A percentile compares a stretch with the other conserved stretches of the same genome.
Evolutionary conservation across 1,284 basidiomycete species (phyloP).

Genomic region (Ceratobasidium theobromae): DNA sequence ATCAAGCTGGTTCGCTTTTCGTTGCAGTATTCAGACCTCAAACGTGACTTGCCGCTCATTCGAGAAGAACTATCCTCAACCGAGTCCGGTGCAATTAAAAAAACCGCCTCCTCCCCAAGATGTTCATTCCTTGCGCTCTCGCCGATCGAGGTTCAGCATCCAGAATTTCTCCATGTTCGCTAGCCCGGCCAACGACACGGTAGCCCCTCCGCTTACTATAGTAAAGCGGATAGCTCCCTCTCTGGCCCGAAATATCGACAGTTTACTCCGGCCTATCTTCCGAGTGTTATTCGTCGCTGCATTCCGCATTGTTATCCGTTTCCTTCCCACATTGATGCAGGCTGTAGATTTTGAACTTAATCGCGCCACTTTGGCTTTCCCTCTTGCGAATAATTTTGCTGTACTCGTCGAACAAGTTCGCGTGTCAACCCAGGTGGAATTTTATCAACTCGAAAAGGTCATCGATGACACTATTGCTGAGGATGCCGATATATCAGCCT

Average conservation of each 20-base stretch:
- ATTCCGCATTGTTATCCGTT: slow-evolving; percentile 56
- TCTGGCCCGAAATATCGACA: slow-evolving; percentile 28
- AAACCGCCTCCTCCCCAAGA: background rate
- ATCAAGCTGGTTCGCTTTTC: slow-evolving; percentile 30
- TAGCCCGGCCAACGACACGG: slow-evolving; percentile 19
- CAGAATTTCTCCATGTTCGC: slow-evolving; percentile 31
- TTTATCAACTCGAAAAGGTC: slow-evolving; percentile 51
- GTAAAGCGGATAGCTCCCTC: slow-evolving; percentile 32
- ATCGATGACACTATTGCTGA: slow-evolving; percentile 30
- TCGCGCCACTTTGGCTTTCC: slow-evolving; percentile 53
- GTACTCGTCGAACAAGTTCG: slow-evolving; percentile 54
- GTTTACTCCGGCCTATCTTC: slow-evolving; percentile 59
- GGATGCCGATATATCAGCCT: slow-evolving; percentile 24
- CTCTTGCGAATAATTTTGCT: slow-evolving; percentile 53
- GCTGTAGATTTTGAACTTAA: slow-evolving; percentile 66
- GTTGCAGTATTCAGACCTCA: slow-evolving; percentile 29
- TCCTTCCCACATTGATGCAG: slow-evolving; percentile 64
- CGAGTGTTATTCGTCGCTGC: slow-evolving; percentile 55
- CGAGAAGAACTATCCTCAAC: background rate
- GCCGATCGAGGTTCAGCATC: slow-evolving; percentile 30
- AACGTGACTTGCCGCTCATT: slow-evolving; percentile 2
- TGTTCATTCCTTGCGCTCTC: slow-evolving; percentile 3
- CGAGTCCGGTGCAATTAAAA: background rate
- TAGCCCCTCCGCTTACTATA: slow-evolving; percentile 30
- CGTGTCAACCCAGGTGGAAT: slow-evolving; percentile 56